A percentile compares a stretch with the other conserved stretches of the same genome.
These are phyloP conservation scores for Calonectria pauciramosa DNA, from an alignment of 2,329 filamentous ascomycete species.

Conservation along the genomic window DNA sequence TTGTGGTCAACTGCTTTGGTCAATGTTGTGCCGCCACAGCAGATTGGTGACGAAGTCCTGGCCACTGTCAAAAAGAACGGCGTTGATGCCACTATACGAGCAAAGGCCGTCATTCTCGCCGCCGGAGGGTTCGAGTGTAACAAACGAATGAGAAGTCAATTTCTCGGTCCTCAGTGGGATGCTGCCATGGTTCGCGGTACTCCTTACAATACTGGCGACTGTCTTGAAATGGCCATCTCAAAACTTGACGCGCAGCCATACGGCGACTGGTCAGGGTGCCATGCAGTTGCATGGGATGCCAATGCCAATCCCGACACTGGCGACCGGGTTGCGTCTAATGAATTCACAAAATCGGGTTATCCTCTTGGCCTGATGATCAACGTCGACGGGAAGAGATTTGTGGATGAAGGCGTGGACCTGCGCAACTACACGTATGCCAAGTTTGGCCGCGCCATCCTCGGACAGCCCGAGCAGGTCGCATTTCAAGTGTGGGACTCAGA, in stretches of 20 bases:
- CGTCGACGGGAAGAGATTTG: conserved; percentile 69
- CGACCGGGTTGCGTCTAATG: conserved; percentile 72
- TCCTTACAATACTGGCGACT: conserved; percentile 74
- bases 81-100: conserved; percentile 45
- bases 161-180: conserved; percentile 56
- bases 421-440: conserved; percentile 78
- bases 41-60: conserved; percentile 46
- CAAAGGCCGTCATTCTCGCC: conserved; percentile 64
- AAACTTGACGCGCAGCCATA: conserved; percentile 64
- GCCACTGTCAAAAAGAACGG: conserved; percentile 46
- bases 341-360: conserved; percentile 79
- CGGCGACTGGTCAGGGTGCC: conserved; percentile 76
- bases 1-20: conserved; percentile 61
- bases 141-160: conserved; percentile 67
- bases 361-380: conserved; percentile 77
- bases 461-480: conserved; percentile 69
- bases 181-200: conserved; percentile 55
- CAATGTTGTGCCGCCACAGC: conserved; percentile 10
- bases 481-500: conserved; percentile 76
- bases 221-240: conserved; percentile 65
- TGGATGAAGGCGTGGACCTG: conserved; percentile 76
- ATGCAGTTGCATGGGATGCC: conserved; percentile 76
- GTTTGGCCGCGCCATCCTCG: conserved; percentile 73
- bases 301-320: conserved; percentile 68
- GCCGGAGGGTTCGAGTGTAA: conserved; percentile 76